Percentiles rank a stretch among this genome's conserved stretches.
Conservation (phyloP, 2,329 filamentous ascomycete genomes). For the Botrytis hyacinthi region DNA sequence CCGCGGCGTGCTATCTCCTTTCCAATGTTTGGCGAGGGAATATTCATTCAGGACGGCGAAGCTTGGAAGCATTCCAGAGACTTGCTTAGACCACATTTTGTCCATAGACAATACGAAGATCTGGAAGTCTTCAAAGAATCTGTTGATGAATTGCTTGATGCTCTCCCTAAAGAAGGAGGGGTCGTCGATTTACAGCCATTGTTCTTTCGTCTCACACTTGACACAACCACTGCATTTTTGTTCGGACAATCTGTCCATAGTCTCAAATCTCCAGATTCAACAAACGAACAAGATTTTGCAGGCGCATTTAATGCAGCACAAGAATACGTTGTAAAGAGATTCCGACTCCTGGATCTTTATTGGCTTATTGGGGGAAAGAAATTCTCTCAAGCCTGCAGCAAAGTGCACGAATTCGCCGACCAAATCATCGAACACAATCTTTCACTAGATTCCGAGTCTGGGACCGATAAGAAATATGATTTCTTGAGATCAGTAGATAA, state of each 20-base stretch:
- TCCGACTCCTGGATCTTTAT: neutral
- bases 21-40: conserved; percentile 17
- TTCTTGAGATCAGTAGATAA: conserved; percentile 40
- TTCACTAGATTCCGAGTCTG: neutral
- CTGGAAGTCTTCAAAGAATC: conserved; percentile 24
- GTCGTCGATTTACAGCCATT: conserved; percentile 41
- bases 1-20: neutral
- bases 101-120: conserved; percentile 24
- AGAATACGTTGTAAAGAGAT: neutral
- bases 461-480: conserved; percentile 1
- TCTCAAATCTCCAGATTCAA: neutral
- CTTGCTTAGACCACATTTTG: conserved; percentile 13
- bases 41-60: conserved; percentile 21
- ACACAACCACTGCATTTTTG: conserved; percentile 54
- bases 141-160: conserved; percentile 23
- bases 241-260: conserved; percentile 45
- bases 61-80: conserved; percentile 20
- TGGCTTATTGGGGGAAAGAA: neutral
- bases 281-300: neutral
- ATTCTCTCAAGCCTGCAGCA: neutral
- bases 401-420: neutral
- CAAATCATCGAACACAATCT: conserved; percentile 6
- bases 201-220: conserved; percentile 53
- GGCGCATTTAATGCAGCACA: neutral
- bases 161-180: neutral